phyloP scores from a whole-genome alignment of 164 flowering plant genomes.

The Vitis riparia region DNA sequence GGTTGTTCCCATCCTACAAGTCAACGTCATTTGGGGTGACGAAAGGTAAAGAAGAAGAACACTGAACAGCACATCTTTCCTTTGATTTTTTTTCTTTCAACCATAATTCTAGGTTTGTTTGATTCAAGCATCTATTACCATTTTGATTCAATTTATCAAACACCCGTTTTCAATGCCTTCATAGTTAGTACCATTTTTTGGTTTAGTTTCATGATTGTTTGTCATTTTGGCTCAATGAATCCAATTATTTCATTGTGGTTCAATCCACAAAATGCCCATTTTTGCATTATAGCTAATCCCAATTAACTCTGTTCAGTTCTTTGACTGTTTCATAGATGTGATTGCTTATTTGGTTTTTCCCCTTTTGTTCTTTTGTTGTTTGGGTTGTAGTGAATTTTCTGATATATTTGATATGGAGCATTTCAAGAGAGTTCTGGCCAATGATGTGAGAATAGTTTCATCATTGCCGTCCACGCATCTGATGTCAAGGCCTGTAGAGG shows the following conservation, averaged over 20 bases:
- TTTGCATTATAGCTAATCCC: not conserved
- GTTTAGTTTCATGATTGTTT: too few relatives aligned
- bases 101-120: too few relatives aligned
- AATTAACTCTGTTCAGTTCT: not conserved
- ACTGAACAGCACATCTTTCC: not conserved
- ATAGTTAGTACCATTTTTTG: too few relatives aligned
- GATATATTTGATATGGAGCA: conserved; percentile 96
- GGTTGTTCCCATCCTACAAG: conserved; percentile 91
- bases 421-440: conserved; percentile 70
- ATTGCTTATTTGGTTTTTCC: conserved; percentile 2
- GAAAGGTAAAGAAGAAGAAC: conserved; percentile 62
- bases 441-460: conserved; percentile 78
- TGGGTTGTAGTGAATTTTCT: conserved; percentile 74
- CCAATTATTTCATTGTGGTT: not conserved
- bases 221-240: not conserved
- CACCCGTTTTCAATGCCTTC: not conserved
- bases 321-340: not conserved
- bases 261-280: not conserved
- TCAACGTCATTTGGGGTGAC: conserved; percentile 94
- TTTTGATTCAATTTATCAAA: not conserved
- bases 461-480: conserved; percentile 93
- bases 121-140: not conserved
- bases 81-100: not conserved
- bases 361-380: not conserved
- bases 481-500: conserved; percentile 90